Conservation (phyloP, 1,284 basidiomycete species). For the Agroathelia rolfsii region DNA sequence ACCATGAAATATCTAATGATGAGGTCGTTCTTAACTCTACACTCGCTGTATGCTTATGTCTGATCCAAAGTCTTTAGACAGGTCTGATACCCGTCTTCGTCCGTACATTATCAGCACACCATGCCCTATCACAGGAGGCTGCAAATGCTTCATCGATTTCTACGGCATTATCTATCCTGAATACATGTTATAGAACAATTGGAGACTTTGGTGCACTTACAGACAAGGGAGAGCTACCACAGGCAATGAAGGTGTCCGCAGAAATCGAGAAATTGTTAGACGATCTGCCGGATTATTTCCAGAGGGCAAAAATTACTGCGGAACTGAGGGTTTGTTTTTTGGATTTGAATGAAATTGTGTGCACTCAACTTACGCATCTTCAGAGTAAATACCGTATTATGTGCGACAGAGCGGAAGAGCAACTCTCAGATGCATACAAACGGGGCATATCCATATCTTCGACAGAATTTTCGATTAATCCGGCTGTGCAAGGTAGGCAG, state of each 20-base stretch:
- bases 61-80: constrained; percentile 16
- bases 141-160: constrained; percentile 42
- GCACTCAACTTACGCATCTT: constrained; percentile 6
- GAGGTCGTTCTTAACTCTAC: constrained; percentile 32
- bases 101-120: constrained; percentile 41
- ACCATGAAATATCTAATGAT: constrained; percentile 39
- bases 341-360: constrained; percentile 2
- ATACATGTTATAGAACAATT: constrained; percentile 33
- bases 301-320: constrained; percentile 35
- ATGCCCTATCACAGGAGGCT: constrained; percentile 47
- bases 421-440: constrained; percentile 57
- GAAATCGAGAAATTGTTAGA: constrained; percentile 35
- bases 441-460: constrained; percentile 43
- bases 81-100: constrained; percentile 55
- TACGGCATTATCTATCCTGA: constrained; percentile 45
- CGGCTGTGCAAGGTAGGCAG: constrained; percentile 45
- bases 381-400: constrained; percentile 47
- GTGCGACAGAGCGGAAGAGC: constrained; percentile 55
- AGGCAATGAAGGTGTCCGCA: constrained; percentile 37
- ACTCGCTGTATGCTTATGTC: constrained; percentile 3
- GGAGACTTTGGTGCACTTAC: constrained; percentile 31
- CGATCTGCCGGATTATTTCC: constrained; percentile 41
- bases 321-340: constrained; percentile 52
- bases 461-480: constrained; percentile 36
- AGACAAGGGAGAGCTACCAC: constrained; percentile 57